phyloP scores from a whole-genome alignment of 2,329 filamentous ascomycete genomes.

The Calonectria naviculata region DNA sequence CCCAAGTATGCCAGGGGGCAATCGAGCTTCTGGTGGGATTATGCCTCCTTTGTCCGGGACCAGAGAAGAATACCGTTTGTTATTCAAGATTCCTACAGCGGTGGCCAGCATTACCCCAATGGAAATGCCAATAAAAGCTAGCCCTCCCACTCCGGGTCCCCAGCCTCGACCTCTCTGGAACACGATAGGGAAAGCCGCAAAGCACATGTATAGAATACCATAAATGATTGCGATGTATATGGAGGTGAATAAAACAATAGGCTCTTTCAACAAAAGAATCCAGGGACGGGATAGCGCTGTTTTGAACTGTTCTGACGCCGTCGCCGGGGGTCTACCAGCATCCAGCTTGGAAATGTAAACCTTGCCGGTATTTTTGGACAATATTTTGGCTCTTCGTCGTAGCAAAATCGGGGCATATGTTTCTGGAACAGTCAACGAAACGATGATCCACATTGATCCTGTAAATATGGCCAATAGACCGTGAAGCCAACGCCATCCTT shows the following conservation, averaged over 20 bases:
- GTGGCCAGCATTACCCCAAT: neutral
- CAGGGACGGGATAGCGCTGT: neutral
- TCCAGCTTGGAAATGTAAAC: slow-evolving; percentile 6
- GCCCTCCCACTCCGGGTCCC: slow-evolving; percentile 1
- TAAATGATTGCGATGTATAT: slow-evolving; percentile 10
- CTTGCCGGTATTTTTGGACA: slow-evolving; percentile 2
- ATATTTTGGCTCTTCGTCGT: neutral
- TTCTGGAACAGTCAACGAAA: neutral
- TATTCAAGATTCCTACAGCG: neutral
- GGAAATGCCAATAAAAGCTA: neutral
- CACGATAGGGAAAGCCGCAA: slow-evolving; percentile 10
- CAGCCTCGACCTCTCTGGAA: slow-evolving; percentile 6
- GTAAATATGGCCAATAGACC: slow-evolving; percentile 8
- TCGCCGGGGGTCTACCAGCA: neutral
- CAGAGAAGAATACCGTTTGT: neutral
- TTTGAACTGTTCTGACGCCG: neutral
- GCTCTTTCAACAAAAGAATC: slow-evolving; percentile 5
- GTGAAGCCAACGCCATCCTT: slow-evolving; percentile 10
- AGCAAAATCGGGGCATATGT: slow-evolving; percentile 6
- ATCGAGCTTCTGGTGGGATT: neutral
- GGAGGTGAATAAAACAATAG: neutral
- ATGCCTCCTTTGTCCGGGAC: neutral
- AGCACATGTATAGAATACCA: slow-evolving; percentile 5
- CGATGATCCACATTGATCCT: neutral
- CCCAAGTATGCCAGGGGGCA: neutral